Percentiles rank a stretch among this genome's conserved stretches.
Conservation (phyloP, 108 stramenopile species). For the Skeletonema marinoi region DNA sequence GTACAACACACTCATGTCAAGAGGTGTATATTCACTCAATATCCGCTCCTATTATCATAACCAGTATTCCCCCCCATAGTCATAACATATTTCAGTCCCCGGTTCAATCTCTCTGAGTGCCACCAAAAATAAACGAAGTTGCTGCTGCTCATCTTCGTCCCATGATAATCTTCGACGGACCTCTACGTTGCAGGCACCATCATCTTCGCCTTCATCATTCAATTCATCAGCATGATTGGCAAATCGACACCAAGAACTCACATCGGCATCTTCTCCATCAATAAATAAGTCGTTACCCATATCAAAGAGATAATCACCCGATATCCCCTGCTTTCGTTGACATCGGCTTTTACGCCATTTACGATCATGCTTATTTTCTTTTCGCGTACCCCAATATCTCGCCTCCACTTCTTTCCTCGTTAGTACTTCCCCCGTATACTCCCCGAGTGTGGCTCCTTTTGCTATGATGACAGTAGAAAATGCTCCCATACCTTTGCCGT, state of each 20-base stretch:
- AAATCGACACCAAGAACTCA: conserved; percentile 34
- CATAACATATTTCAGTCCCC: background rate
- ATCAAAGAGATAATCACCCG: conserved; percentile 43
- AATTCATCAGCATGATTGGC: conserved; percentile 25
- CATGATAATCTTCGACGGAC: background rate
- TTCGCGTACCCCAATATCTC: conserved; percentile 22
- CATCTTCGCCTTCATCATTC: background rate
- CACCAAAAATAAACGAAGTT: background rate
- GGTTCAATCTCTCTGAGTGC: background rate
- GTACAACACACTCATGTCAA: no score
- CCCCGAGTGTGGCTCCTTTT: conserved; percentile 15
- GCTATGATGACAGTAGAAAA: conserved; percentile 10
- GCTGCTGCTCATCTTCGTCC: background rate
- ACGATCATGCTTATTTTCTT: conserved; percentile 16
- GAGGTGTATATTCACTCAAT: no score
- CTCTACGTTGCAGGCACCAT: background rate
- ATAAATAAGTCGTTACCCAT: conserved; percentile 34
- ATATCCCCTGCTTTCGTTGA: conserved; percentile 21
- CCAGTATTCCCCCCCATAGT: background rate
- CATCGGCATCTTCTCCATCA: conserved; percentile 41
- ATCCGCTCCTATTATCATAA: background rate
- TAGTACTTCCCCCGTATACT: conserved; percentile 26
- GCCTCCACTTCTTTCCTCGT: conserved; percentile 20
- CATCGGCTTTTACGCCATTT: conserved; percentile 23
- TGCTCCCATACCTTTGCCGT: conserved; percentile 30